Conservation (phyloP, 345 rosid genomes). For the Psidium guajava region DNA sequence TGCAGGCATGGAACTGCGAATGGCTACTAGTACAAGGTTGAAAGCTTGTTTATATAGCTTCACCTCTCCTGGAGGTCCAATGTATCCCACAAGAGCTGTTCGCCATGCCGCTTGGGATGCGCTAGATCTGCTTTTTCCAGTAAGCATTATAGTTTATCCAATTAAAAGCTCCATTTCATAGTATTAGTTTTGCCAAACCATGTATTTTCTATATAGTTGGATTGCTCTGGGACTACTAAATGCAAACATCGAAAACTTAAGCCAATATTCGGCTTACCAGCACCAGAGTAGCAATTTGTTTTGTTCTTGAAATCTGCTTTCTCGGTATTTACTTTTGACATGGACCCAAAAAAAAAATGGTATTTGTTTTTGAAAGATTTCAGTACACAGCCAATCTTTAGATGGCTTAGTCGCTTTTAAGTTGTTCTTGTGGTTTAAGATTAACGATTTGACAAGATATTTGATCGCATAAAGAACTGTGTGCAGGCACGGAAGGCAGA, state of each 20-base stretch:
- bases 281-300: not conserved
- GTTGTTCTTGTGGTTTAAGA: not conserved
- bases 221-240: not conserved
- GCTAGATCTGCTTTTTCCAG: slow-evolving; percentile 86
- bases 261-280: not conserved
- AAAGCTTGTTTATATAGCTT: slow-evolving; percentile 94
- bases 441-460: not conserved
- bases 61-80: slow-evolving; percentile 95
- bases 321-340: not conserved
- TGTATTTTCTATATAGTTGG: not conserved
- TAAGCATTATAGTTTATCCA: slow-evolving; percentile 25
- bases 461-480: not conserved
- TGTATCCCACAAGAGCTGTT: slow-evolving; percentile 98
- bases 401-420: not conserved
- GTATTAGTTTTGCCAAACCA: not conserved
- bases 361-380: too few relatives aligned
- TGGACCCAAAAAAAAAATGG: too few relatives aligned
- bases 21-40: slow-evolving; percentile 89
- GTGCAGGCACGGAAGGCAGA: not conserved
- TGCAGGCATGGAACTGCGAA: slow-evolving; percentile 89
- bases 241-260: not conserved
- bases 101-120: slow-evolving; percentile 99
- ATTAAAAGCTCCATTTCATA: not conserved
- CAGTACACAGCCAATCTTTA: not conserved
- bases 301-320: not conserved